Evolutionary conservation across 2,329 filamentous ascomycete species (phyloP), one percentile per base, ranked within the genome.

Genomic region (Uncinocarpus reesii): DNA sequence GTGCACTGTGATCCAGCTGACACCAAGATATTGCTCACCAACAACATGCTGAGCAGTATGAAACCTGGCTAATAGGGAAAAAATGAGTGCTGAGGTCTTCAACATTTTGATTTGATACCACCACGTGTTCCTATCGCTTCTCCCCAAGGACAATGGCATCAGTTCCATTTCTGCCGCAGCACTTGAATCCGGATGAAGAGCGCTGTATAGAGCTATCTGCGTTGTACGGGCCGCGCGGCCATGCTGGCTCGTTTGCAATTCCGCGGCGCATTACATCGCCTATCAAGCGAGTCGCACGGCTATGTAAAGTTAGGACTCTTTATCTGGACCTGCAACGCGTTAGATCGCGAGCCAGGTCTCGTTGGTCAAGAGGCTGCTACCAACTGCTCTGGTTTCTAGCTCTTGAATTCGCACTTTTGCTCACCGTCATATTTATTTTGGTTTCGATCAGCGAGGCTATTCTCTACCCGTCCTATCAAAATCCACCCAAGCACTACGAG

Each of bases 401-500:
- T 11, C 26, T 29, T 23, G 35, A 35, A 16, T n/a, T 35, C 10
- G n/a, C 18, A 4, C 18, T 44, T 34, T n/a, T n/a, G 3, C 23
- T 24, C 18, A 8, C 7, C 29, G 3, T 35, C 16, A 23, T 21
- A 20, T 41, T 52, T 13, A 13, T 42, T 18, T 37, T 48, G 2
- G 21, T 48, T 18, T 48, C 49, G 3, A 16, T 28, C 18, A 11
- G 48, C 8, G 31, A 48, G 31, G 41, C 45, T n/a, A 16, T 51
- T 15, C n/a, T 44, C 15, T 20, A 42, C 10, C 49, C 49, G 8
- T 48, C 44, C 7, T 48, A 48, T 32, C 40, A 52, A 29, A 42
- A 29, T 28, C 45, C 40, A 16, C 40, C 45, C 15, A 18, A 48
- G 44, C 49, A 51, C n/a, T 48, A 48, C 28, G 8, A 26, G 7